A percentile compares a stretch with the other conserved stretches of the same genome.
These are phyloP conservation scores for Sclerotinia sclerotiorum DNA, from an alignment of 2,329 filamentous ascomycete species.

Conservation along the genomic window DNA sequence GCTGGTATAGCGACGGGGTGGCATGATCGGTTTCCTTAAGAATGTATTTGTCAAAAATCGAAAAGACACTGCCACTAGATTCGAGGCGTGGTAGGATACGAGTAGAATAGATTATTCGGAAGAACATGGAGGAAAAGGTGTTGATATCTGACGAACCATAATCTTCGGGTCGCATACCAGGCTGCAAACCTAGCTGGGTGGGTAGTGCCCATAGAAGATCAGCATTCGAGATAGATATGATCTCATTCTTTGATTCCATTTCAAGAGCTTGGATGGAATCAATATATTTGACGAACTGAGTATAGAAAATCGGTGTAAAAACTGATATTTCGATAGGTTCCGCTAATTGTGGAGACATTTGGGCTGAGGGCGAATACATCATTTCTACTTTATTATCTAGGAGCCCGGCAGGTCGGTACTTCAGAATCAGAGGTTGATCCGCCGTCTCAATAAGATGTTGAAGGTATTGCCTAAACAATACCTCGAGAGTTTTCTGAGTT, in stretches of 20 bases:
- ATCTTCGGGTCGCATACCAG: not conserved
- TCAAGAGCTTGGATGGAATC: conserved; percentile 8
- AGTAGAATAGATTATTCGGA: not conserved
- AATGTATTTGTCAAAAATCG: conserved; percentile 8
- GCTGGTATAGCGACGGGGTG: not conserved
- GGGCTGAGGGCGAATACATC: conserved; percentile 42
- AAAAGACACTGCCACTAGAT: not conserved
- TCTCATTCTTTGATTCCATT: conserved; percentile 7
- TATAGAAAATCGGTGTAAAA: conserved; percentile 66
- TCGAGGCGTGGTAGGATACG: not conserved
- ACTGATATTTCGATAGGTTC: conserved; percentile 55
- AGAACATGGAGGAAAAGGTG: not conserved
- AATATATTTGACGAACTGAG: conserved; percentile 62
- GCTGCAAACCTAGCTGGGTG: not conserved
- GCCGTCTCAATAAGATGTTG: conserved; percentile 51
- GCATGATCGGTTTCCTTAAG: not conserved
- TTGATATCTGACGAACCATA: not conserved
- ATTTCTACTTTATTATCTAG: conserved; percentile 42
- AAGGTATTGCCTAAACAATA: conserved; percentile 50
- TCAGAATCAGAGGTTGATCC: conserved; percentile 48
- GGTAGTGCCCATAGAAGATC: conserved; percentile 5
- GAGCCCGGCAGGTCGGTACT: conserved; percentile 55
- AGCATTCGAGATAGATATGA: not conserved
- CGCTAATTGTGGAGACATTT: conserved; percentile 23
- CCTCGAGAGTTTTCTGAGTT: conserved; percentile 51